Conservation (phyloP, 2,329 filamentous ascomycete species). For the Stagonosporopsis chrysanthemi region DNA sequence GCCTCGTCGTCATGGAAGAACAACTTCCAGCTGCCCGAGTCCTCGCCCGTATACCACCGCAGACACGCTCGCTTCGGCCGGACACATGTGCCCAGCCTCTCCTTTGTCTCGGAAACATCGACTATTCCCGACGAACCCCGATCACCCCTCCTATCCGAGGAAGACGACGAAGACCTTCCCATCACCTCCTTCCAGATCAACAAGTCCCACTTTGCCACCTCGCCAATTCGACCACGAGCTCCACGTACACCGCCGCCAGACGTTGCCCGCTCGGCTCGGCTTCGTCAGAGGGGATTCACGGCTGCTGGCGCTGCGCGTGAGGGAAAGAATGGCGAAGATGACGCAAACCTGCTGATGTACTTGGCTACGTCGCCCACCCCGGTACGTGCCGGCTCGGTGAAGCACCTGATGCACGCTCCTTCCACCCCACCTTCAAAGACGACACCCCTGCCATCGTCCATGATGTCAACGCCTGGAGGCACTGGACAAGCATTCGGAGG, state of each 20-base stretch:
- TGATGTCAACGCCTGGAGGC: constrained; percentile 86
- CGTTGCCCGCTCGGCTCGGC: constrained; percentile 50
- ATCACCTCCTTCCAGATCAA: constrained; percentile 73
- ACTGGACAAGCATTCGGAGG: constrained; percentile 63
- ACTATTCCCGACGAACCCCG: constrained; percentile 69
- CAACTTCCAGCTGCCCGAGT: constrained; percentile 78
- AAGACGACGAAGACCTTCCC: constrained; percentile 84
- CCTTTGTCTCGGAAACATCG: constrained; percentile 77
- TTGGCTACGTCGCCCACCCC: constrained; percentile 91
- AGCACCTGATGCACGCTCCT: constrained; percentile 59
- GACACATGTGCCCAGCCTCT: constrained; percentile 74
- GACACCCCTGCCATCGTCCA: constrained; percentile 76
- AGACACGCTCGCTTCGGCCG: constrained; percentile 75
- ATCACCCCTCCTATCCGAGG: constrained; percentile 71
- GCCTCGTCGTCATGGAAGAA: constrained; percentile 74
- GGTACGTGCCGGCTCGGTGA: constrained; percentile 62
- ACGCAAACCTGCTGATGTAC: constrained; percentile 84
- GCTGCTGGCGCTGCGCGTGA: constrained; percentile 50
- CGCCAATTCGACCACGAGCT: constrained; percentile 73
- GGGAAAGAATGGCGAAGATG: constrained; percentile 76
- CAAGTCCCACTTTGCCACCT: constrained; percentile 71
- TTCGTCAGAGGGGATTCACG: constrained; percentile 50
- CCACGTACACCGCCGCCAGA: constrained; percentile 52
- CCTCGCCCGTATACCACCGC: constrained; percentile 82
- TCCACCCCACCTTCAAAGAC: constrained; percentile 63